Conservation (phyloP, 1,139 yeast genomes). For the Geotrichum cucujoidarum region DNA sequence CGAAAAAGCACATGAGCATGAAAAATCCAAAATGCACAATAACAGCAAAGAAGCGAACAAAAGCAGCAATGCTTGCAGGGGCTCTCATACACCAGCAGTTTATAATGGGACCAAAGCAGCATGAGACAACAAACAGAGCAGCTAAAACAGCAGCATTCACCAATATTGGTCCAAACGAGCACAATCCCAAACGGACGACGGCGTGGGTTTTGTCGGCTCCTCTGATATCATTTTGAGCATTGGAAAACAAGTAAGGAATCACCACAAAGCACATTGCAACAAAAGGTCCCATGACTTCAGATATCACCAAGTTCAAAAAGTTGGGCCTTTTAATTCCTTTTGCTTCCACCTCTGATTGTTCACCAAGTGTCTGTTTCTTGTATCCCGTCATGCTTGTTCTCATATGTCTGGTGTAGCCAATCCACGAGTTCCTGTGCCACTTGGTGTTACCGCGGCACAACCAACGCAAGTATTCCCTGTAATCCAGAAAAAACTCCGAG, state of each 20-base stretch:
- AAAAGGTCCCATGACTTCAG: constrained; percentile 52
- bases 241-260: constrained; percentile 62
- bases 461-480: constrained; percentile 63
- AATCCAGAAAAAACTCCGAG: constrained; percentile 67
- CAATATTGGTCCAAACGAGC: constrained; percentile 51
- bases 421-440: constrained; percentile 57
- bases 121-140: constrained; percentile 46
- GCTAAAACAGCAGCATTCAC: constrained; percentile 45
- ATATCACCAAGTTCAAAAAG: constrained; percentile 46
- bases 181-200: constrained; percentile 47
- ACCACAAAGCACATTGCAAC: constrained; percentile 43
- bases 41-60: constrained; percentile 81
- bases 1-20: constrained; percentile 58
- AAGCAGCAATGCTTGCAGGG: constrained; percentile 87
- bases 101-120: constrained; percentile 59
- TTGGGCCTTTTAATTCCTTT: constrained; percentile 43
- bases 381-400: constrained; percentile 66
- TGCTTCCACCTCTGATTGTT: constrained; percentile 21
- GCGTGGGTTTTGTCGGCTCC: constrained; percentile 49
- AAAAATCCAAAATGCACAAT: constrained; percentile 50
- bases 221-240: constrained; percentile 62
- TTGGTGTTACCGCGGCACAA: constrained; percentile 57
- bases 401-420: constrained; percentile 46
- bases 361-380: constrained; percentile 40
- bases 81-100: constrained; percentile 91